Evolutionary conservation across 352 stramenopile species (phyloP).

Genomic region (Globisporangium lucens): DNA sequence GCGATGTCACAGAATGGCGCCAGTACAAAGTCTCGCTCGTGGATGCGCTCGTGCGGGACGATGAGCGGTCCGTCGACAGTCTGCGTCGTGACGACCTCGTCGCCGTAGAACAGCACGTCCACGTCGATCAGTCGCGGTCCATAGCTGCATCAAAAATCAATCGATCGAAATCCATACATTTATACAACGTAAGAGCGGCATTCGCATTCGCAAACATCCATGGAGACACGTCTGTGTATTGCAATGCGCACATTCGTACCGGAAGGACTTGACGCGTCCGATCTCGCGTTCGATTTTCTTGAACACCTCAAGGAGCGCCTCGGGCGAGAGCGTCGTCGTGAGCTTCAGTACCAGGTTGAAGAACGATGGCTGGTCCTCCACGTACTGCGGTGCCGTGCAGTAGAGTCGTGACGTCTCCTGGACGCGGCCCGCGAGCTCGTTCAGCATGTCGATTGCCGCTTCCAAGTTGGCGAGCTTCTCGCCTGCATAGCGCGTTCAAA

Average conservation of each 20-base stretch:
- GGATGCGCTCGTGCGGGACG: constrained; percentile 93
- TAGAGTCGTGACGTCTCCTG: constrained; percentile 90
- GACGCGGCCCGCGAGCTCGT: constrained; percentile 41
- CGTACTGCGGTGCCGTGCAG: constrained; percentile 92
- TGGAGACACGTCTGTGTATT: too few relatives aligned
- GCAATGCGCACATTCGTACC: constrained; percentile 21
- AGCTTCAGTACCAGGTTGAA: constrained; percentile 92
- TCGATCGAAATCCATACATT: neutral
- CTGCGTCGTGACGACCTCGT: constrained; percentile 60
- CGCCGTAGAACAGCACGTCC: constrained; percentile 94
- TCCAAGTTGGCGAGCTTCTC: constrained; percentile 73
- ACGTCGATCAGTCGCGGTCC: constrained; percentile 94
- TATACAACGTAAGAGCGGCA: neutral
- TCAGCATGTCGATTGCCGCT: constrained; percentile 51
- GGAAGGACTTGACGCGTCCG: constrained; percentile 69
- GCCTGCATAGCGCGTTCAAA: constrained; percentile 26
- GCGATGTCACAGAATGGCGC: constrained; percentile 92
- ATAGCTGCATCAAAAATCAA: constrained; percentile 46
- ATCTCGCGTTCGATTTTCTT: constrained; percentile 91
- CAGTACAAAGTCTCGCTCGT: constrained; percentile 97
- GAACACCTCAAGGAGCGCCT: constrained; percentile 74
- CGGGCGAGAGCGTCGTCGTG: constrained; percentile 73
- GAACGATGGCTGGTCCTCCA: constrained; percentile 94
- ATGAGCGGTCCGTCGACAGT: constrained; percentile 75
- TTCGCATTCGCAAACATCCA: neutral